A percentile compares a stretch with the other conserved stretches of the same genome.
Conservation (phyloP, 129 eudicot genomes). For the Rutidosis leptorrhynchoides region DNA sequence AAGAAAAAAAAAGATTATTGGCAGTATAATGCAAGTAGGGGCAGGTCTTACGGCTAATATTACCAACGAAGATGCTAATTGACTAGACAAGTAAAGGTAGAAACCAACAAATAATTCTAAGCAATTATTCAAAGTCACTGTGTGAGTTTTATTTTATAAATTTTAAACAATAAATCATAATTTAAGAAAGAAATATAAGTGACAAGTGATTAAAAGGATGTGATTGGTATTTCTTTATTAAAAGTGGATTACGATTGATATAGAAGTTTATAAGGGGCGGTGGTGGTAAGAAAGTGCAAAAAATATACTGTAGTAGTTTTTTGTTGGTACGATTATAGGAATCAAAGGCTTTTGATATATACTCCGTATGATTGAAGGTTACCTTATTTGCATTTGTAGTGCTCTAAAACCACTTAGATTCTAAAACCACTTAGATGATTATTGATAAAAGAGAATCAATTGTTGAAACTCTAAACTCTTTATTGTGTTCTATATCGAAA, state of each 20-base stretch:
- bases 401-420: background rate
- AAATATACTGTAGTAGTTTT: slow-evolving; percentile 7
- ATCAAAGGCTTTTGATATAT: slow-evolving; percentile 13
- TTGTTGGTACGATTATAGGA: too few relatives aligned
- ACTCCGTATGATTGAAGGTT: slow-evolving; percentile 18
- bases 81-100: slow-evolving; percentile 22
- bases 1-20: background rate
- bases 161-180: background rate
- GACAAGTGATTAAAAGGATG: slow-evolving; percentile 18
- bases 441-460: background rate
- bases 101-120: slow-evolving; percentile 20
- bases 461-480: too few relatives aligned
- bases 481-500: too few relatives aligned
- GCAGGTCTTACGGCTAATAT: slow-evolving; percentile 17
- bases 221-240: slow-evolving; percentile 13
- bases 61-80: slow-evolving; percentile 13
- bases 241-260: slow-evolving; percentile 10
- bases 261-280: too few relatives aligned
- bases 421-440: background rate
- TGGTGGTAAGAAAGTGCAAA: slow-evolving; percentile 33
- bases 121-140: slow-evolving; percentile 3
- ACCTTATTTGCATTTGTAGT: background rate
- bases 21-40: slow-evolving; percentile 14
- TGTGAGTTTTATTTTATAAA: background rate
- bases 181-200: too few relatives aligned